These are phyloP conservation scores for Dioszegia aurantiaca DNA, from an alignment of 768 basidiomycete species.

Conservation along the genomic window DNA sequence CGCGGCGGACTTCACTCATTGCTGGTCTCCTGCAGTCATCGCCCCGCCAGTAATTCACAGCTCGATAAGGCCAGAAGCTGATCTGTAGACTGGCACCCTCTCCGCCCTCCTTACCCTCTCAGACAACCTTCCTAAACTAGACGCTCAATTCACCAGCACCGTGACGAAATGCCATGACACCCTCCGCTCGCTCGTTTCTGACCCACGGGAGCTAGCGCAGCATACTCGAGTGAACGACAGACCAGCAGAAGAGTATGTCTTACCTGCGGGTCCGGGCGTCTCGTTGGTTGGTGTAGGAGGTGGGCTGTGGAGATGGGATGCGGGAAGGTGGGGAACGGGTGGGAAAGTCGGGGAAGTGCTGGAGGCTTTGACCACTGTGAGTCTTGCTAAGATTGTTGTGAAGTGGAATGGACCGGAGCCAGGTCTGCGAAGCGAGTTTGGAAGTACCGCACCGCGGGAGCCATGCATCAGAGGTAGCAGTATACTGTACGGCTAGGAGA, in stretches of 20 bases:
- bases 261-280: conserved; percentile 51
- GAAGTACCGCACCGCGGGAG: too few species aligned
- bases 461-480: too few species aligned
- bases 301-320: conserved; percentile 84
- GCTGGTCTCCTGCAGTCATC: too few species aligned
- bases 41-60: too few species aligned
- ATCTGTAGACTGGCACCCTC: conserved; percentile 78
- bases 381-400: conserved; percentile 17
- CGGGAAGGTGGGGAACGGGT: conserved; percentile 81
- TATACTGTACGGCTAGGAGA: too few species aligned
- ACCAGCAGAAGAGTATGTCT: conserved; percentile 71
- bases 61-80: not conserved
- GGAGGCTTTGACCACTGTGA: conserved; percentile 78
- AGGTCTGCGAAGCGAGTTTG: too few species aligned
- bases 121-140: conserved; percentile 89
- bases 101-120: conserved; percentile 83
- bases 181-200: conserved; percentile 81
- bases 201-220: conserved; percentile 57
- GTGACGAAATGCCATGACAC: conserved; percentile 94
- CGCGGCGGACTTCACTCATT: too few species aligned
- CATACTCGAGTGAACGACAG: conserved; percentile 62
- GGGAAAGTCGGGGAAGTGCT: conserved; percentile 77
- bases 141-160: conserved; percentile 75
- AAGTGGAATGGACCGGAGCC: too few species aligned
- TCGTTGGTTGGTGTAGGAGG: conserved; percentile 8